Percentiles rank a stretch among this genome's conserved stretches.
These are phyloP conservation scores for Paraphysoderma sedebokerense DNA, from an alignment of 371 early-diverging fungal genomes.

Conservation along the genomic window DNA sequence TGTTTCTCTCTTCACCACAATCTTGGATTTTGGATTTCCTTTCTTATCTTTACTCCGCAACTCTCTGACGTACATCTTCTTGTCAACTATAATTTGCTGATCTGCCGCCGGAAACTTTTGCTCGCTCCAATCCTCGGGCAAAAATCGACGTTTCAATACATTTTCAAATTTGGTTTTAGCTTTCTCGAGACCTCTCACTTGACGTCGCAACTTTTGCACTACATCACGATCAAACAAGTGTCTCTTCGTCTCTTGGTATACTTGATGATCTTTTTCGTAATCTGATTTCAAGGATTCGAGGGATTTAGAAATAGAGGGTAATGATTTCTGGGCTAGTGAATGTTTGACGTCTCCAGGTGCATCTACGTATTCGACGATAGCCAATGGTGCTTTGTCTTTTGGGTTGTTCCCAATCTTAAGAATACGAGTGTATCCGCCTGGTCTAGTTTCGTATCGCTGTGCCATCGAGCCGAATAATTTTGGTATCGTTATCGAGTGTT, in stretches of 20 bases:
- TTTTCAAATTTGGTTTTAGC: not conserved
- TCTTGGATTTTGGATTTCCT: not conserved
- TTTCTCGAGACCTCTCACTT: not conserved
- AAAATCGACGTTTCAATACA: not conserved
- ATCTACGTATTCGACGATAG: slow-evolving; percentile 61
- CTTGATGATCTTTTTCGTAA: not conserved
- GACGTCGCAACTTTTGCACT: not conserved
- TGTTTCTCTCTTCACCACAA: not conserved
- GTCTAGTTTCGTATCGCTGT: slow-evolving; percentile 54
- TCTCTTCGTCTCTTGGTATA: not conserved
- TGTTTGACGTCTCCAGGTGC: slow-evolving; percentile 16
- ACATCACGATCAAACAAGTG: not conserved
- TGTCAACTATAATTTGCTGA: not conserved
- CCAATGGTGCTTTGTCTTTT: slow-evolving; percentile 78
- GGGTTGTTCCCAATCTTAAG: slow-evolving; percentile 59
- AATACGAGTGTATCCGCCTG: slow-evolving; percentile 85
- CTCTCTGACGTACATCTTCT: not conserved
- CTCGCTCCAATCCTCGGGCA: not conserved
- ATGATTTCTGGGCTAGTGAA: not conserved
- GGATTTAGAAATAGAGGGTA: not conserved
- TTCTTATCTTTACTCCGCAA: not conserved
- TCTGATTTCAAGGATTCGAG: not conserved
- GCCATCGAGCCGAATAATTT: slow-evolving; percentile 71
- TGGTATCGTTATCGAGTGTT: slow-evolving; percentile 50
- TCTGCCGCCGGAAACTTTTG: not conserved